Percentiles rank a stretch among this genome's conserved stretches.
Evolutionary conservation across 1,284 basidiomycete species (phyloP).

Genomic region (Apiotrichum siamense): DNA sequence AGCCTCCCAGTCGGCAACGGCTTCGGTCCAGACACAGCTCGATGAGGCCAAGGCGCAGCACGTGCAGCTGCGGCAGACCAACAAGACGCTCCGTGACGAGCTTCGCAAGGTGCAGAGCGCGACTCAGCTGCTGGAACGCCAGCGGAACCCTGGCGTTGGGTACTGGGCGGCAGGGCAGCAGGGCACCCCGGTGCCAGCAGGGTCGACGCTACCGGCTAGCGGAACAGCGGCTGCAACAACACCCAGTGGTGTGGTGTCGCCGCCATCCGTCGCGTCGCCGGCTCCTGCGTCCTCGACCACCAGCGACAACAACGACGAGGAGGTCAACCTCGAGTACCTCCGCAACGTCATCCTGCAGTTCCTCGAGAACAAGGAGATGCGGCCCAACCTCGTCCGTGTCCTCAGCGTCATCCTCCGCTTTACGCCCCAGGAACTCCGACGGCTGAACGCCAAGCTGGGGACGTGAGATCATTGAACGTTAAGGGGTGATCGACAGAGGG

Average conservation of each 20-base stretch:
- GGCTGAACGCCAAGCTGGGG: slow-evolving; percentile 64
- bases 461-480: too few relatives aligned
- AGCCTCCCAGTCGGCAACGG: slow-evolving; percentile 33
- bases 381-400: slow-evolving; percentile 81
- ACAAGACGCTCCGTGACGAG: slow-evolving; percentile 86
- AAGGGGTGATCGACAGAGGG: too few relatives aligned
- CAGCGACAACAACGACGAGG: slow-evolving; percentile 55
- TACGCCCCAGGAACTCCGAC: slow-evolving; percentile 84
- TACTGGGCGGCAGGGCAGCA: slow-evolving; percentile 60
- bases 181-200: too few relatives aligned
- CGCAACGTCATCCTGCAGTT: slow-evolving; percentile 92
- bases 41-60: slow-evolving; percentile 41
- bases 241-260: not conserved
- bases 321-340: slow-evolving; percentile 90
- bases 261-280: not conserved
- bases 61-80: slow-evolving; percentile 44
- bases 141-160: slow-evolving; percentile 85
- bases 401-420: slow-evolving; percentile 85
- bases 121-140: slow-evolving; percentile 76
- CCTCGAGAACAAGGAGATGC: slow-evolving; percentile 81
- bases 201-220: too few relatives aligned
- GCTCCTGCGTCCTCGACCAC: slow-evolving; percentile 5
- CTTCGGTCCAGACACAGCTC: slow-evolving; percentile 41
- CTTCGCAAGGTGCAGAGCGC: slow-evolving; percentile 87
- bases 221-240: too few relatives aligned